Base-by-base conservation (phyloP, 371 early-diverging fungal genomes). In the Circinella minor region DNA sequence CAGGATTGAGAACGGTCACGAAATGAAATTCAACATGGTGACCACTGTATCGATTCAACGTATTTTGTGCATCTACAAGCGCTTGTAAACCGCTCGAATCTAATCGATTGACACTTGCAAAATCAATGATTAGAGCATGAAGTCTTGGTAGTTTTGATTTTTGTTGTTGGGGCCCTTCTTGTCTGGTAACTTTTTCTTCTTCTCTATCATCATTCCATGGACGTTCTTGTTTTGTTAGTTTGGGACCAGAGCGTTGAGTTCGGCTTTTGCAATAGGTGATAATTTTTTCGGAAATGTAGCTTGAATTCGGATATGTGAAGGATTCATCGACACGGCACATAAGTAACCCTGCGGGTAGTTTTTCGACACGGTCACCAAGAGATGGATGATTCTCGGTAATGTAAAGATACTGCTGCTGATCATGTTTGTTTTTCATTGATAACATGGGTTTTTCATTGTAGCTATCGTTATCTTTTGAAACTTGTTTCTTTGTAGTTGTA, bases 251-350 rank as follows among this genome's bases (percentile, higher is more conserved):
- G 10, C 78, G 70, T 27, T 79, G 76, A 10, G 82, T 83, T 11
- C 67, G 67, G 0, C 61, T 34, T 60, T 81, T 81, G 55, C 76
- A 79, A 34, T 84, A 82, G 13, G 61, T 55, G 36, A 86, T 78
- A 18, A 88, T 78, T 43, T 72, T 70, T 36, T 84, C 81, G 27
- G 80, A 73, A 43, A 88, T 68, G 72, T 77, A 91, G 43, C 79
- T 67, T 27, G 89, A 80, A 76, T 93, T 93, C 34, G 91, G 91
- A 71, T 90, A 93, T 0, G 88, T 87, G 17, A 93, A 69, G 17
- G 89, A 82, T 68, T 93, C 91, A 34, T 89, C 86, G 11, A 88
- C 66, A 51, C 86, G 77, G 73, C 88, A 83, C 67, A 91, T 85
- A 13, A 89, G 63, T 59, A 91, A 77, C 20, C 92, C 91, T 3